phyloP scores from a whole-genome alignment of 2,329 filamentous ascomycete genomes.

The Epichloe gansuensis region DNA sequence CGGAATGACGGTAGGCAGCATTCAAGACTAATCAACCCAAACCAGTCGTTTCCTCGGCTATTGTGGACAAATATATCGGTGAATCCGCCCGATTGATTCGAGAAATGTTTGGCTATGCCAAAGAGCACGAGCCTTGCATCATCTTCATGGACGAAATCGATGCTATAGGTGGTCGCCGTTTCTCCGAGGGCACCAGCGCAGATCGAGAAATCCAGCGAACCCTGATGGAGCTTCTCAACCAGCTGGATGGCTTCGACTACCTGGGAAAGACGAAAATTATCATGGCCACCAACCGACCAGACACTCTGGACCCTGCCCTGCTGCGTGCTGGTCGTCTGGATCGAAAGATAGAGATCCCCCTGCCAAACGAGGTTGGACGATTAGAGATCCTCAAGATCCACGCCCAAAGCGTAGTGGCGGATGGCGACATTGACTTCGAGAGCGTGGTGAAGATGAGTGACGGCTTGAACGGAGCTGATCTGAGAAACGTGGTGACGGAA shows the following conservation, averaged over 20 bases:
- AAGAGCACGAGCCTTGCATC: slow-evolving; percentile 98
- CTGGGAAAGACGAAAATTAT: slow-evolving; percentile 99
- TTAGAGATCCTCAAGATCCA: slow-evolving; percentile 98
- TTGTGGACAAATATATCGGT: slow-evolving; percentile 99
- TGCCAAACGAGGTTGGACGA: slow-evolving; percentile 92
- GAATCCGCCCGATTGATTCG: slow-evolving; percentile 94
- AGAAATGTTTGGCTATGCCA: slow-evolving; percentile 99
- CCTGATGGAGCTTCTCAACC: slow-evolving; percentile 96
- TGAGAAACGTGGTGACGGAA: slow-evolving; percentile 96
- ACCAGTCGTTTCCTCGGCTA: slow-evolving; percentile 89
- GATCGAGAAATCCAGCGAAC: slow-evolving; percentile 98
- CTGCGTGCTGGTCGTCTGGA: slow-evolving; percentile 87
- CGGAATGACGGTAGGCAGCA: neutral
- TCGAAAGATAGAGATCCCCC: slow-evolving; percentile 92
- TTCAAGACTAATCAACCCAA: slow-evolving; percentile 10
- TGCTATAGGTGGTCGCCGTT: slow-evolving; percentile 89
- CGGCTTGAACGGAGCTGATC: slow-evolving; percentile 89
- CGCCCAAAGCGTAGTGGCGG: slow-evolving; percentile 68
- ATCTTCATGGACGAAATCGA: slow-evolving; percentile 99
- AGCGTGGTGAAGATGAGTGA: slow-evolving; percentile 99
- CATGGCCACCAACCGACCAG: slow-evolving; percentile 97
- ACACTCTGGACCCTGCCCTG: slow-evolving; percentile 87
- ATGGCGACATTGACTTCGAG: slow-evolving; percentile 97
- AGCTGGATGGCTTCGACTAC: slow-evolving; percentile 98
- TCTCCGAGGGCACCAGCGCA: slow-evolving; percentile 93